Conservation (phyloP, 2,329 filamentous ascomycete genomes). For the Pseudogymnoascus sp. region DNA sequence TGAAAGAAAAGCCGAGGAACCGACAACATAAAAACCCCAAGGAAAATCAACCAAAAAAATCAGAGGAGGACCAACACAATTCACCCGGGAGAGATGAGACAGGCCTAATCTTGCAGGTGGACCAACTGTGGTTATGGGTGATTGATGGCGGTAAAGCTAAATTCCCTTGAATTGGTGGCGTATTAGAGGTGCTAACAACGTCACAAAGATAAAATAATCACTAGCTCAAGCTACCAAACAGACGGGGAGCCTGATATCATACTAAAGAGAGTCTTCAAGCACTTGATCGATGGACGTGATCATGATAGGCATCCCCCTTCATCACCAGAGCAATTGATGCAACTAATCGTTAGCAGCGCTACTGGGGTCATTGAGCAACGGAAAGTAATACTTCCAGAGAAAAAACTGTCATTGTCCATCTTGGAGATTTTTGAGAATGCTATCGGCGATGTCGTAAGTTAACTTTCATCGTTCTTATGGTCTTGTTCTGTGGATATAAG, state of each 20-base stretch:
- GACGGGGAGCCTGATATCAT: not conserved
- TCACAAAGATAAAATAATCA: not conserved
- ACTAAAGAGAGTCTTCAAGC: not conserved
- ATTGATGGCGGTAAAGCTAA: not conserved
- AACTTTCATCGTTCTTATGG: not conserved
- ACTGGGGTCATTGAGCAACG: not conserved
- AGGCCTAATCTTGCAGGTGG: not conserved
- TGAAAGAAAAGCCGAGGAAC: not conserved
- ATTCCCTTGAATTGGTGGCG: not conserved
- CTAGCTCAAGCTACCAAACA: slow-evolving; percentile 3
- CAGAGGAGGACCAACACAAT: not conserved
- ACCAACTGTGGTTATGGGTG: slow-evolving; percentile 1
- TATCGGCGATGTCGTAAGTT: not conserved
- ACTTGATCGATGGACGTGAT: not conserved
- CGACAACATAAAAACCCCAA: not conserved
- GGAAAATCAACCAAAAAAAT: not conserved
- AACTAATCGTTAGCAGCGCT: not conserved
- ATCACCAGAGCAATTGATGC: not conserved
- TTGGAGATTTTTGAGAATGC: slow-evolving; percentile 2
- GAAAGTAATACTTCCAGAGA: slow-evolving; percentile 1
- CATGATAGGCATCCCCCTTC: not conserved
- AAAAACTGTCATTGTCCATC: not conserved
- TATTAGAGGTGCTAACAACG: not conserved
- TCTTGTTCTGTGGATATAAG: not conserved
- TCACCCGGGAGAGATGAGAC: not conserved